Evolutionary conservation across 1,284 basidiomycete species (phyloP).

Genomic region (Apiotrichum laibachii): DNA sequence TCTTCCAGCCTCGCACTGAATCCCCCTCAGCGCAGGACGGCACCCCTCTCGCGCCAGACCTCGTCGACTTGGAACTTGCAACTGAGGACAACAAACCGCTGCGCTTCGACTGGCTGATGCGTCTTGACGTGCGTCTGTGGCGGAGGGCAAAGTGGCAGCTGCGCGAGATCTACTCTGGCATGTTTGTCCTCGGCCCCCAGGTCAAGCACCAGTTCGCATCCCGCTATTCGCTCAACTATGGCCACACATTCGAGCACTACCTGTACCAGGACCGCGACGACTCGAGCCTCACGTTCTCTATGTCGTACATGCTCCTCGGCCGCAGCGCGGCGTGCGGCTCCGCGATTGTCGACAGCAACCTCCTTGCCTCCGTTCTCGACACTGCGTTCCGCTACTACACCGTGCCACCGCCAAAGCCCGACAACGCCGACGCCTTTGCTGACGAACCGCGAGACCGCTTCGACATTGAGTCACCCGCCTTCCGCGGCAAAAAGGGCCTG

Average conservation of each 20-base stretch:
- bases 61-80: constrained; percentile 10
- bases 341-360: constrained; percentile 69
- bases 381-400: constrained; percentile 79
- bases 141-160: constrained; percentile 43
- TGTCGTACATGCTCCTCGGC: constrained; percentile 85
- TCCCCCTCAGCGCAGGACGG: constrained; percentile 12
- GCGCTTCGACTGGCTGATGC: constrained; percentile 46
- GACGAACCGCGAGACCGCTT: constrained; percentile 45
- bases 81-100: constrained; percentile 1
- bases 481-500: constrained; percentile 91
- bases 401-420: neutral
- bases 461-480: constrained; percentile 77
- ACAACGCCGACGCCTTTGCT: constrained; percentile 8
- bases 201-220: constrained; percentile 56
- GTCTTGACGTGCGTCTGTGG: constrained; percentile 46
- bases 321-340: constrained; percentile 72
- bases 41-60: constrained; percentile 14
- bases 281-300: constrained; percentile 80
- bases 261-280: constrained; percentile 89
- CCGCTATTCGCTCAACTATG: constrained; percentile 80
- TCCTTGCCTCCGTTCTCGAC: constrained; percentile 71
- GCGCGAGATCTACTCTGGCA: constrained; percentile 40
- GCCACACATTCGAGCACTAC: constrained; percentile 82
- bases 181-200: constrained; percentile 31
- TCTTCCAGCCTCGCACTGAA: constrained; percentile 18